phyloP scores from a whole-genome alignment of 495 filamentous ascomycete genomes.

The Monascus purpureus region DNA sequence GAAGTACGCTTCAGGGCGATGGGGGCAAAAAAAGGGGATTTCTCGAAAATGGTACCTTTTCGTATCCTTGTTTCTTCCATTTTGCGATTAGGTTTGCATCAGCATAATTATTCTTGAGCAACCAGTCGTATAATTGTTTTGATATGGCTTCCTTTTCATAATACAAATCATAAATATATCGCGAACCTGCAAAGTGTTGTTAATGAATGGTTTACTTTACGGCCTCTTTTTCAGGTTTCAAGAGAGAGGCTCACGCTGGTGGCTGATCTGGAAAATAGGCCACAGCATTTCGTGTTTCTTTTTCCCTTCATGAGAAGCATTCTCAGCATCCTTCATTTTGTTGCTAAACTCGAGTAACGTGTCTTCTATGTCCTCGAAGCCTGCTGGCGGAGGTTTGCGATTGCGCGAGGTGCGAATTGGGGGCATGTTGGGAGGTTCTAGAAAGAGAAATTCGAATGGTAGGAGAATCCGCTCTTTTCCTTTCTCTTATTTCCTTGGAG shows the following conservation, averaged over 20 bases:
- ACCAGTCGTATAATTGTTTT: constrained; percentile 83
- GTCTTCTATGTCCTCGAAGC: constrained; percentile 94
- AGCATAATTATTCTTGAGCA: constrained; percentile 92
- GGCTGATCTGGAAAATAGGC: constrained; percentile 95
- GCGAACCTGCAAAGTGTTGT: constrained; percentile 35
- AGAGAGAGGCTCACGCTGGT: constrained; percentile 82
- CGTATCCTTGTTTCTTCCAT: constrained; percentile 99
- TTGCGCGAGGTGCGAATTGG: constrained; percentile 62
- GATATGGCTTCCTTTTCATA: constrained; percentile 95
- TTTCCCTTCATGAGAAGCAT: constrained; percentile 59
- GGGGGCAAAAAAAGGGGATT: not conserved
- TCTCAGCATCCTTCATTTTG: constrained; percentile 98
- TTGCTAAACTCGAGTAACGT: constrained; percentile 90
- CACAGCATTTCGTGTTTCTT: constrained; percentile 82
- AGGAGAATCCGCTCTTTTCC: no score
- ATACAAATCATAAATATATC: constrained; percentile 96
- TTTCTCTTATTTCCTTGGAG: no score
- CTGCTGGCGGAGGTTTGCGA: constrained; percentile 84
- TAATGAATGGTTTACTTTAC: no score
- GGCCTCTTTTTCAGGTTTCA: no score
- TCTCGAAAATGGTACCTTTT: constrained; percentile 51
- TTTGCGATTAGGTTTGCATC: constrained; percentile 93
- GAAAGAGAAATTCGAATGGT: no score
- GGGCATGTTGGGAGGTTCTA: constrained; percentile 48
- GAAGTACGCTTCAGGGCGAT: not conserved